These are phyloP conservation scores for Venturiaceae sp. DNA, from an alignment of 2,329 filamentous ascomycete species.

Conservation along the genomic window DNA sequence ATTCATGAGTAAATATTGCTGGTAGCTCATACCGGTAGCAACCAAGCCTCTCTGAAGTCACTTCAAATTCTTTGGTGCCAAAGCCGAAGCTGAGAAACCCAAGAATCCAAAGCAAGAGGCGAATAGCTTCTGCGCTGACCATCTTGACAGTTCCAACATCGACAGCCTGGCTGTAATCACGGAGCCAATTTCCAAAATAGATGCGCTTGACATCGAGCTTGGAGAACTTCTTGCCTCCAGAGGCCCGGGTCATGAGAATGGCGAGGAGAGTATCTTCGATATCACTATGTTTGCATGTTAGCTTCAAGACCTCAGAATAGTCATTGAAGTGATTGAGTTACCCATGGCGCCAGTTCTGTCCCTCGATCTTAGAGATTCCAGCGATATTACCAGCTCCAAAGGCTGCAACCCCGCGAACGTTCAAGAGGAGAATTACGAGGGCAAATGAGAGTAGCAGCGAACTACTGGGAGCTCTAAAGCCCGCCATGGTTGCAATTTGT, in stretches of 20 bases:
- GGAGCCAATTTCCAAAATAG: slow-evolving; percentile 61
- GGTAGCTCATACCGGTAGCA: slow-evolving; percentile 45
- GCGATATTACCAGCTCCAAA: slow-evolving; percentile 89
- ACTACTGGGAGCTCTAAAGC: background rate
- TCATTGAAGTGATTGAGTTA: background rate
- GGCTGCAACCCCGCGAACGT: slow-evolving; percentile 42
- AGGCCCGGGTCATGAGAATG: slow-evolving; percentile 52
- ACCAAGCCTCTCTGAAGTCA: slow-evolving; percentile 67
- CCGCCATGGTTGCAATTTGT: slow-evolving; percentile 1
- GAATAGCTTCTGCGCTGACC: slow-evolving; percentile 83
- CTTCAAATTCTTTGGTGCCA: slow-evolving; percentile 76
- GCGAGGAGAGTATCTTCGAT: slow-evolving; percentile 84
- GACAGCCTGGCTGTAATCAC: slow-evolving; percentile 45
- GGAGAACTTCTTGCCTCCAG: slow-evolving; percentile 69
- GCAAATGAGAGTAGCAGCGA: background rate
- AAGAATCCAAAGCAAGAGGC: slow-evolving; percentile 78
- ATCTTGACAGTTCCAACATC: slow-evolving; percentile 78
- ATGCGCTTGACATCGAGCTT: slow-evolving; percentile 82
- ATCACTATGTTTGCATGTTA: slow-evolving; percentile 38
- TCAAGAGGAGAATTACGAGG: background rate
- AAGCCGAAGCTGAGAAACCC: slow-evolving; percentile 85
- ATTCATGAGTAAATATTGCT: too few relatives aligned
- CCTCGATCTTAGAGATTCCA: slow-evolving; percentile 68
- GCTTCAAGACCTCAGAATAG: background rate
- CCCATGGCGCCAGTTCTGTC: slow-evolving; percentile 58